phyloP scores from a whole-genome alignment of 108 stramenopile species.

The Chaetoceros tenuissimus region DNA sequence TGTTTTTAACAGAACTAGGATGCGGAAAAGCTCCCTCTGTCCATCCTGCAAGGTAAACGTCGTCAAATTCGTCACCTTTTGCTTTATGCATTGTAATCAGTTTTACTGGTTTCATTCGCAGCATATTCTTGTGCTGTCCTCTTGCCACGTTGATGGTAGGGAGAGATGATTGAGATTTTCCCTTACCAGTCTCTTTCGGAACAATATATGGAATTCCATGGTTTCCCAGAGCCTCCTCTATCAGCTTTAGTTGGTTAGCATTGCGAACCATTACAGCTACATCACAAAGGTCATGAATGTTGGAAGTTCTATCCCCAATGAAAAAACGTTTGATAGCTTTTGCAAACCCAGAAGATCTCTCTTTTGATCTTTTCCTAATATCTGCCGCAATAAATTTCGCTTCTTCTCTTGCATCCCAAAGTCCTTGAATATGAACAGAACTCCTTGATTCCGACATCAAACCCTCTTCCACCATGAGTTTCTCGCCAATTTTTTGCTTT shows the following conservation, averaged over 20 bases:
- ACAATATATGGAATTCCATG: conserved; percentile 29
- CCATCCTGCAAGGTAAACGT: conserved; percentile 51
- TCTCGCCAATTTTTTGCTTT: conserved; percentile 14
- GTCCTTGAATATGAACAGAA: conserved; percentile 33
- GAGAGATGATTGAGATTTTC: conserved; percentile 1
- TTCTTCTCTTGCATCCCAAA: conserved; percentile 48
- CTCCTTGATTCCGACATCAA: conserved; percentile 22
- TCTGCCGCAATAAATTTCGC: conserved; percentile 41
- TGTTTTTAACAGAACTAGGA: conserved; percentile 24
- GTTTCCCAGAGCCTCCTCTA: conserved; percentile 27
- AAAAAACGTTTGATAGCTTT: conserved; percentile 20
- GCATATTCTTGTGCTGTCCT: background rate
- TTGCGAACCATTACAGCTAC: conserved; percentile 47
- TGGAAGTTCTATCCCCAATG: background rate
- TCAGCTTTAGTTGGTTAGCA: conserved; percentile 22
- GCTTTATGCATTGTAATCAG: conserved; percentile 52
- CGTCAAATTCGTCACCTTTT: conserved; percentile 60
- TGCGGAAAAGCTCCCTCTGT: conserved; percentile 52
- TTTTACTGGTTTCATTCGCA: conserved; percentile 45
- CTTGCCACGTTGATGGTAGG: conserved; percentile 3
- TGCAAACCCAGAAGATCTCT: conserved; percentile 19
- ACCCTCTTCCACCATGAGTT: conserved; percentile 29
- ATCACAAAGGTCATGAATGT: conserved; percentile 31
- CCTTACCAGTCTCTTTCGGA: conserved; percentile 3
- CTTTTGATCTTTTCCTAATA: conserved; percentile 30